phyloP scores from a whole-genome alignment of 306 rosid species.

The Boehmeria nivea region DNA sequence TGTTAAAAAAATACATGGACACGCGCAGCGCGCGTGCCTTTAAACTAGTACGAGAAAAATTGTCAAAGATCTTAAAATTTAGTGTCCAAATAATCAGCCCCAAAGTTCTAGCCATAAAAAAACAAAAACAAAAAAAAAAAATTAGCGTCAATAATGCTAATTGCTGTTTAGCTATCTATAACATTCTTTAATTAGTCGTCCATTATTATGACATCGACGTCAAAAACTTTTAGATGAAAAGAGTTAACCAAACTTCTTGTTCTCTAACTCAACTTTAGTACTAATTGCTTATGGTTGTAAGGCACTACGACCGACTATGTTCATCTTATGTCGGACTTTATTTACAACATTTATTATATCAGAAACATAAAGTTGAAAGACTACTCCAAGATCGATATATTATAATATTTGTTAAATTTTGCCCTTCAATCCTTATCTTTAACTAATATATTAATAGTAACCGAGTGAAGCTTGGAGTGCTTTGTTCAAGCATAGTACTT shows the following conservation, averaged over 20 bases:
- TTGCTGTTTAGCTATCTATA: background rate
- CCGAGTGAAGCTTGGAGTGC: conserved; percentile 19
- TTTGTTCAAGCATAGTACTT: conserved; percentile 25
- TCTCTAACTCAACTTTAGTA: conserved; percentile 16
- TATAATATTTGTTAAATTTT: background rate
- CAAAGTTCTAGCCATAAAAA: too few relatives aligned
- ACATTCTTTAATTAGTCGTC: background rate
- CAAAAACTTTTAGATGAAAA: conserved; percentile 31
- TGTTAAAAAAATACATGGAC: too few relatives aligned
- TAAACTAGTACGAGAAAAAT: too few relatives aligned
- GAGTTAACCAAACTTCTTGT: conserved; percentile 46
- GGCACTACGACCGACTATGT: conserved; percentile 48
- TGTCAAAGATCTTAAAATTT: too few relatives aligned
- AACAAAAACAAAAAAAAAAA: too few relatives aligned
- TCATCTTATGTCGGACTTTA: conserved; percentile 22
- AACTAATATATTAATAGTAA: conserved; percentile 3
- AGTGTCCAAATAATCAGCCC: too few relatives aligned
- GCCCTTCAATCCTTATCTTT: conserved; percentile 13
- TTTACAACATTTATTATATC: conserved; percentile 23
- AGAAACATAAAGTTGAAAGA: too few relatives aligned
- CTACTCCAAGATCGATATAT: conserved; percentile 17
- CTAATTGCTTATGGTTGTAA: conserved; percentile 27
- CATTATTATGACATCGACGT: conserved; percentile 25
- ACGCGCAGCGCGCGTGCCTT: too few relatives aligned
- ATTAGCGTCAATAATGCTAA: background rate